phyloP scores from a whole-genome alignment of 2,329 filamentous ascomycete genomes.

The Clonostachys chloroleuca region DNA sequence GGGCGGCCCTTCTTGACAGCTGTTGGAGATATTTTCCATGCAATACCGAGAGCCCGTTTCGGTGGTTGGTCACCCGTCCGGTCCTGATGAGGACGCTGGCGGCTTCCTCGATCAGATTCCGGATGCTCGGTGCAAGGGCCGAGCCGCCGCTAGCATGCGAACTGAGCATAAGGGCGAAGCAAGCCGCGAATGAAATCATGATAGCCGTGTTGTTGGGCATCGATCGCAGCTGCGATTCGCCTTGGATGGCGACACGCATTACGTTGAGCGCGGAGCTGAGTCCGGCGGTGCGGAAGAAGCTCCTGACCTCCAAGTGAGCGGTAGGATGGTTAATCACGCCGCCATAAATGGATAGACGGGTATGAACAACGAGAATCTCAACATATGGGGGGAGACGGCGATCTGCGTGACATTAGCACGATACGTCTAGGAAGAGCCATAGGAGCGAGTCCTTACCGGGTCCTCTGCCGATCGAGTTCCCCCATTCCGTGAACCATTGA shows the following conservation, averaged over 20 bases:
- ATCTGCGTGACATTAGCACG: slow-evolving; percentile 20
- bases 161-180: slow-evolving; percentile 62
- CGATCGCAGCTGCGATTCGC: slow-evolving; percentile 63
- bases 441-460: slow-evolving; percentile 31
- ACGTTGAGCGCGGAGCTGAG: slow-evolving; percentile 72
- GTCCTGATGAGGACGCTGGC: slow-evolving; percentile 66
- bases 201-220: slow-evolving; percentile 79
- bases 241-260: slow-evolving; percentile 68
- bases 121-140: slow-evolving; percentile 57
- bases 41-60: slow-evolving; percentile 59
- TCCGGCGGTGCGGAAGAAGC: slow-evolving; percentile 68
- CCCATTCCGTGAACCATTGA: slow-evolving; percentile 62
- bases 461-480: slow-evolving; percentile 47
- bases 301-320: slow-evolving; percentile 64
- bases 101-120: slow-evolving; percentile 62
- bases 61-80: slow-evolving; percentile 59
- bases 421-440: slow-evolving; percentile 2
- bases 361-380: slow-evolving; percentile 70
- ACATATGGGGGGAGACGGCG: slow-evolving; percentile 65
- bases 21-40: slow-evolving; percentile 40
- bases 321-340: slow-evolving; percentile 72
- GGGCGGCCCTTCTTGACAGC: slow-evolving; percentile 32
- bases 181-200: slow-evolving; percentile 74
- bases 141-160: slow-evolving; percentile 53
- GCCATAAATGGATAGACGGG: slow-evolving; percentile 68